phyloP scores from a whole-genome alignment of 352 stramenopile species.

The Pythium monospermum region DNA sequence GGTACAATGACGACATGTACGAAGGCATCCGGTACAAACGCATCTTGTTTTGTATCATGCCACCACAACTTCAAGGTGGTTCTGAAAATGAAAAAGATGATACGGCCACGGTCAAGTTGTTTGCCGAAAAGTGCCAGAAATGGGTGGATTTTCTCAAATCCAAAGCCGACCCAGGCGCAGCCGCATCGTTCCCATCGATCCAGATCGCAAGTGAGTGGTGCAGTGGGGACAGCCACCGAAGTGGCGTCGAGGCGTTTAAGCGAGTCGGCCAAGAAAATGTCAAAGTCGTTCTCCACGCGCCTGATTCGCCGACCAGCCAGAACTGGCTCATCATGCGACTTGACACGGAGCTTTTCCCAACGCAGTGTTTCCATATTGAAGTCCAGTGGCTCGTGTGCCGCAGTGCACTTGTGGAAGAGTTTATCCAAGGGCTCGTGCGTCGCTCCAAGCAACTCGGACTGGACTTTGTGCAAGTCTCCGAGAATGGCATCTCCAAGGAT shows the following conservation, averaged over 20 bases:
- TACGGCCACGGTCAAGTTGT: conserved; percentile 36
- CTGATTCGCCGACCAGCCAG: conserved; percentile 64
- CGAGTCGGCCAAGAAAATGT: conserved; percentile 57
- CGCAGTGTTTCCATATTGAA: conserved; percentile 80
- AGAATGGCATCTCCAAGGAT: conserved; percentile 77
- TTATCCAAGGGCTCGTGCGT: conserved; percentile 60
- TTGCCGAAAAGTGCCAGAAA: conserved; percentile 60
- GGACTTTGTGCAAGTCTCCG: conserved; percentile 62
- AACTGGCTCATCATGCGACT: conserved; percentile 79
- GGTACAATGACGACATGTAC: conserved; percentile 84
- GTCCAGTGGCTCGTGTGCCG: conserved; percentile 84
- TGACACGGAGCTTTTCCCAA: conserved; percentile 62
- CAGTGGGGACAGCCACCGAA: conserved; percentile 30
- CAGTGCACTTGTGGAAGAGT: conserved; percentile 76
- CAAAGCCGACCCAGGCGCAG: conserved; percentile 55
- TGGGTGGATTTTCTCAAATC: conserved; percentile 64
- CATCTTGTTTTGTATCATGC: conserved; percentile 67
- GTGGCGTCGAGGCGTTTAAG: conserved; percentile 56
- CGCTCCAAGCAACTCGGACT: conserved; percentile 74
- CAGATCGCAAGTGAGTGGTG: conserved; percentile 50
- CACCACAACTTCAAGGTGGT: conserved; percentile 29
- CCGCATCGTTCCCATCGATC: conserved; percentile 47
- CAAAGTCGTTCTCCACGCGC: conserved; percentile 64
- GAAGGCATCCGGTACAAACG: conserved; percentile 81
- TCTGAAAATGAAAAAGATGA: conserved; percentile 26